These are phyloP conservation scores for Syzygium grande DNA, from an alignment of 345 rosid genomes.

Conservation along the genomic window DNA sequence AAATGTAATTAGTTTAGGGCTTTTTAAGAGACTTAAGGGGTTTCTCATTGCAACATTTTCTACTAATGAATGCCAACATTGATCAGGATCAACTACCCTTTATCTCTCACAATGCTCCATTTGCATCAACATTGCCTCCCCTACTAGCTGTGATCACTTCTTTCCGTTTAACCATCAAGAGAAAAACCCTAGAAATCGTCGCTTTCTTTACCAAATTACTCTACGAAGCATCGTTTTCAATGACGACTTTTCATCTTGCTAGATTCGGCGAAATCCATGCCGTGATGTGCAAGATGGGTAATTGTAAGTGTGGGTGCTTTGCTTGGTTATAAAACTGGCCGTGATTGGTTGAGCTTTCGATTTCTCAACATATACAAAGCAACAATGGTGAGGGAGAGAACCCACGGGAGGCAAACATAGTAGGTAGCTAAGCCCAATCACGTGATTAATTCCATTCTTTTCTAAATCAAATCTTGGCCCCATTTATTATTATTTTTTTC, in stretches of 20 bases:
- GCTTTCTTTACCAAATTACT: neutral
- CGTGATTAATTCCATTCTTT: neutral
- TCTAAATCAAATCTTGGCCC: neutral
- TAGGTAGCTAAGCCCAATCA: neutral
- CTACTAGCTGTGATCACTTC: neutral
- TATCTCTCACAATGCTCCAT: neutral
- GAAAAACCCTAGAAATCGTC: neutral
- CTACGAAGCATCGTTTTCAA: neutral
- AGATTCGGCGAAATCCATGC: neutral
- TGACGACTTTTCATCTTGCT: neutral
- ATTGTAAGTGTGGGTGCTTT: neutral
- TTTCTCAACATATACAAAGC: neutral
- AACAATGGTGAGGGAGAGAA: neutral
- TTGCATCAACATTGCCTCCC: neutral
- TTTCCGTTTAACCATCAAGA: neutral
- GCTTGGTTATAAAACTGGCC: neutral
- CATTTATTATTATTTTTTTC: neutral
- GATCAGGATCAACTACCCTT: neutral
- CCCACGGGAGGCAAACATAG: neutral
- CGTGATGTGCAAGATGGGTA: neutral
- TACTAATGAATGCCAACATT: neutral
- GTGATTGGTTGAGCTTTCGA: neutral
- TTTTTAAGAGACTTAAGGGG: neutral
- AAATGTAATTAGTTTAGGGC: rapidly evolving
- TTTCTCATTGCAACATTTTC: neutral